phyloP scores from a whole-genome alignment of 2,329 filamentous ascomycete genomes.

The Emmonsia crescens region DNA sequence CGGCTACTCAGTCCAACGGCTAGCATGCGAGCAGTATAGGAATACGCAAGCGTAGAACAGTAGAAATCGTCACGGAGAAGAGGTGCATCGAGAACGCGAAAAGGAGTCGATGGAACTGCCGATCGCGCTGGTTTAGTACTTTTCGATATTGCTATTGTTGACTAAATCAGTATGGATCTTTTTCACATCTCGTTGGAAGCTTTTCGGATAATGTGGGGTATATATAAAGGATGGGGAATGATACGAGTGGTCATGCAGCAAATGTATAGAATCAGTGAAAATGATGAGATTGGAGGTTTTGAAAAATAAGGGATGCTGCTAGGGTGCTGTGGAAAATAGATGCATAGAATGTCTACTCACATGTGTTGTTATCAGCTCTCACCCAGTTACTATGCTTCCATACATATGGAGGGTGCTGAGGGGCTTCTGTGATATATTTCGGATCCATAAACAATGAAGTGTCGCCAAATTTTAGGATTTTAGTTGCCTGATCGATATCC shows the following conservation, averaged over 20 bases:
- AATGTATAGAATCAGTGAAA: neutral
- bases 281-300: neutral
- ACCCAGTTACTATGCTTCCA: slow-evolving; percentile 13
- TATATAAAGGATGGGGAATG: neutral
- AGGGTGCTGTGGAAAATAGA: neutral
- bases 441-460: neutral
- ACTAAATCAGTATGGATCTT: slow-evolving; percentile 9
- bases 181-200: neutral
- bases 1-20: slow-evolving; percentile 71
- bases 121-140: slow-evolving; percentile 21
- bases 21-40: slow-evolving; percentile 58
- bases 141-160: slow-evolving; percentile 18
- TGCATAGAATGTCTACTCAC: slow-evolving; percentile 21
- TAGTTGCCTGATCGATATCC: slow-evolving; percentile 59
- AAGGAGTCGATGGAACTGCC: slow-evolving; percentile 59
- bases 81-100: slow-evolving; percentile 82
- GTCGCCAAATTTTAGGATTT: slow-evolving; percentile 50
- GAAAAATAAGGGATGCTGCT: neutral
- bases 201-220: neutral
- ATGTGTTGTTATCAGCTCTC: slow-evolving; percentile 19
- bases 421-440: neutral
- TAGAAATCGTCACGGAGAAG: slow-evolving; percentile 91
- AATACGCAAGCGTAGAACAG: slow-evolving; percentile 83
- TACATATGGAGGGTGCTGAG: neutral
- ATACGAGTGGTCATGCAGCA: neutral